Percentiles rank a stretch among this genome's conserved stretches.
Conservation (phyloP, 2,329 filamentous ascomycete species). For the Zymoseptoria brevis region DNA sequence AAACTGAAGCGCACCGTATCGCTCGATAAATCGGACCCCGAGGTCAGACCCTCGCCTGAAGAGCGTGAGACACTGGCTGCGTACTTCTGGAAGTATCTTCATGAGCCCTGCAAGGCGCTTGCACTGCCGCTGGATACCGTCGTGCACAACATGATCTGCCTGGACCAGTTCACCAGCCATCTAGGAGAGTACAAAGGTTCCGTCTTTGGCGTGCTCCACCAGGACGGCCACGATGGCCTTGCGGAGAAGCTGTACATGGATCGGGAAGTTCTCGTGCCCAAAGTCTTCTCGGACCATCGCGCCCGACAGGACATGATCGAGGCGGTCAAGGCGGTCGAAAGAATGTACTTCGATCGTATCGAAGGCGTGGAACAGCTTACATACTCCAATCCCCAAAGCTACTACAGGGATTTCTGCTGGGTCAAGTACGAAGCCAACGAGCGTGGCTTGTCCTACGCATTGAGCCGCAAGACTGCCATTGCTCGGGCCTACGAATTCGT, state of each 20-base stretch:
- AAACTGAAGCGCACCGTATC: not conserved
- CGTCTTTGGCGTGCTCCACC: not conserved
- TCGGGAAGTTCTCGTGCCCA: not conserved
- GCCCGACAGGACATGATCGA: not conserved
- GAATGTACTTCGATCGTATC: not conserved
- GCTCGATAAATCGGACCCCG: not conserved
- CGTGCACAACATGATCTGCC: not conserved
- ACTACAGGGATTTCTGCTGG: not conserved
- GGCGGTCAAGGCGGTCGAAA: not conserved
- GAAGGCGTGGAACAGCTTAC: not conserved
- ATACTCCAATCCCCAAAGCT: not conserved
- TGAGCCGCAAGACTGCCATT: not conserved
- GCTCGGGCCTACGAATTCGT: not conserved
- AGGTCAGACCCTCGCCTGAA: not conserved
- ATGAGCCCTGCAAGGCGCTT: slow-evolving; percentile 2
- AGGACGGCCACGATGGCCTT: not conserved
- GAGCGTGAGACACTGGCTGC: not conserved
- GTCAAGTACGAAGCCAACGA: not conserved
- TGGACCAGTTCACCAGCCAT: not conserved
- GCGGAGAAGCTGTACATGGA: slow-evolving; percentile 4
- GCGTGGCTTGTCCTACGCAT: not conserved
- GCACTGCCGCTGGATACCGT: not conserved
- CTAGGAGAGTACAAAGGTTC: not conserved
- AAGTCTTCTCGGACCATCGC: not conserved
- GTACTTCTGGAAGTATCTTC: slow-evolving; percentile 4